Percentiles rank a stretch among this genome's conserved stretches.
phyloP scores from a whole-genome alignment of 2,329 filamentous ascomycete genomes.

The Aspergillus fumigatus region DNA sequence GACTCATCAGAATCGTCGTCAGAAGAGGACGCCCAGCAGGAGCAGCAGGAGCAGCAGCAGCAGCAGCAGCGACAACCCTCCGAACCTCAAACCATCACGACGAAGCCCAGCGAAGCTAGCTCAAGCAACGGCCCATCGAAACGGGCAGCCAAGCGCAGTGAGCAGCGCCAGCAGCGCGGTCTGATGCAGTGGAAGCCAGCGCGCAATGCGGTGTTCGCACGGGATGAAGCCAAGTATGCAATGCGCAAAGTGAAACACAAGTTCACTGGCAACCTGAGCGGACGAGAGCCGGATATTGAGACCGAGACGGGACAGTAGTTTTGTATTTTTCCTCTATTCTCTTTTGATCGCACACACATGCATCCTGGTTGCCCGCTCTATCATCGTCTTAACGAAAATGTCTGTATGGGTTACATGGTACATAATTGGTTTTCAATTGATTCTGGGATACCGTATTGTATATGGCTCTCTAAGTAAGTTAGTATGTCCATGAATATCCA shows the following conservation, averaged over 20 bases:
- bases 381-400: not conserved
- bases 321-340: not conserved
- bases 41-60: not conserved
- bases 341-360: not conserved
- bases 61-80: not conserved
- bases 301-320: slow-evolving; percentile 52
- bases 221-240: slow-evolving; percentile 78
- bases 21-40: not conserved
- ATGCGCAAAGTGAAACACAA: slow-evolving; percentile 71
- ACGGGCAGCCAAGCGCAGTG: slow-evolving; percentile 39
- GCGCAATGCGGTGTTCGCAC: slow-evolving; percentile 79
- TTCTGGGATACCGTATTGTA: too few species aligned
- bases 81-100: not conserved
- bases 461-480: too few species aligned
- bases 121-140: slow-evolving; percentile 21
- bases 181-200: slow-evolving; percentile 95
- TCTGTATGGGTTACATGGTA: not conserved
- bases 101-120: not conserved
- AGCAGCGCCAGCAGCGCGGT: slow-evolving; percentile 82
- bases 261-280: slow-evolving; percentile 62
- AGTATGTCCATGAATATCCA: not conserved
- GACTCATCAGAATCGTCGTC: not conserved
- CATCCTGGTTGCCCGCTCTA: not conserved
- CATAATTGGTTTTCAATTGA: too few species aligned
- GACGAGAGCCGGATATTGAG: slow-evolving; percentile 83